Evolutionary conservation across 2,329 filamentous ascomycete species (phyloP), one percentile per base, ranked within the genome.

Genomic region (Zarea fungicola): DNA sequence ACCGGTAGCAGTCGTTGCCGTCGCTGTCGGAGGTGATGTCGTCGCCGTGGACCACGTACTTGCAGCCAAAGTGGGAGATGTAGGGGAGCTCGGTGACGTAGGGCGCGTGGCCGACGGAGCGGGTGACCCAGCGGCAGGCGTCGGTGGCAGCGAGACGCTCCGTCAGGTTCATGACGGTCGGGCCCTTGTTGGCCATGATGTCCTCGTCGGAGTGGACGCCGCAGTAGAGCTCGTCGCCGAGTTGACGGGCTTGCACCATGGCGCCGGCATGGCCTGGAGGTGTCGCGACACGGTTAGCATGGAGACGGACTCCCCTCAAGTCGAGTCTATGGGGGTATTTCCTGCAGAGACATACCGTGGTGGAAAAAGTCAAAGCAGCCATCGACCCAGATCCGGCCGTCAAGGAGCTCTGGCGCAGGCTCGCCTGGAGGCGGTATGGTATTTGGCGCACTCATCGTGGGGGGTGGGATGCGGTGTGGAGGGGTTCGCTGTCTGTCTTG

Each of bases 281-380:
- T n/a, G n/a, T n/a, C n/a, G n/a, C n/a, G n/a, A n/a, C n/a, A n/a
- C n/a, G n/a, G n/a, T n/a, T n/a, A n/a, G n/a, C n/a, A n/a, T n/a
- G n/a, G n/a, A n/a, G n/a, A n/a, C n/a, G n/a, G n/a, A n/a, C n/a
- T n/a, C n/a, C n/a, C n/a, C n/a, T n/a, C n/a, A n/a, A n/a, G n/a
- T n/a, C n/a, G n/a, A n/a, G n/a, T n/a, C n/a, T n/a, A n/a, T n/a
- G n/a, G n/a, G n/a, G n/a, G n/a, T n/a, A n/a, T n/a, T n/a, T n/a
- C n/a, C n/a, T 47, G n/a, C 8, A 28, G 16, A 19, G 3, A 59
- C 72, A 57, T 68, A 89, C 88, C 93, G 66, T 97, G 93, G 67
- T 99, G 93, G 71, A 91, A 95, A 71, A 99, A 99, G 74, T 99
- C 93, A 73, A 96, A 99, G 76, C 93, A 99, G 54, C 93, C 93